A percentile compares a stretch with the other conserved stretches of the same genome.
These are phyloP conservation scores for Apiosordaria backusii DNA, from an alignment of 495 filamentous ascomycete species.

Conservation along the genomic window DNA sequence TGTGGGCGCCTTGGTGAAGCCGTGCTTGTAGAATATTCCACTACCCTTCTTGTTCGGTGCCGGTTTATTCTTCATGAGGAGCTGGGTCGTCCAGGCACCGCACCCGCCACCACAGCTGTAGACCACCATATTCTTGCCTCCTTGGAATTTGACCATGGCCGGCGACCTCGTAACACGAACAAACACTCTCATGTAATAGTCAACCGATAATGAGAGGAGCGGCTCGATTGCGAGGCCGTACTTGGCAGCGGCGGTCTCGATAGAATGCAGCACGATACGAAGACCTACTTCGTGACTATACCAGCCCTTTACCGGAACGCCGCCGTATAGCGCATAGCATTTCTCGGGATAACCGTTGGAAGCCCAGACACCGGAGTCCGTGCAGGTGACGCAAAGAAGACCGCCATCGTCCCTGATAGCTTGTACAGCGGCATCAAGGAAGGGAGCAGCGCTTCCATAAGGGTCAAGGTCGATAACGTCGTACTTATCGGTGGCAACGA, in stretches of 20 bases:
- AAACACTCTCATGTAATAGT: slow-evolving; percentile 92
- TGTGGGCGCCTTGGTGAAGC: slow-evolving; percentile 64
- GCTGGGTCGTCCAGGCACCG: slow-evolving; percentile 79
- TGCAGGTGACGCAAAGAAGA: slow-evolving; percentile 92
- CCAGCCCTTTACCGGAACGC: slow-evolving; percentile 74
- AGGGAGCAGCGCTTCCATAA: slow-evolving; percentile 87
- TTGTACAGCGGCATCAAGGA: slow-evolving; percentile 86
- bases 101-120: slow-evolving; percentile 90
- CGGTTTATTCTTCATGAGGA: slow-evolving; percentile 61
- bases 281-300: slow-evolving; percentile 88
- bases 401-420: slow-evolving; percentile 77
- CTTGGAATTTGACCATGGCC: slow-evolving; percentile 80
- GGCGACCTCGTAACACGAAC: slow-evolving; percentile 75
- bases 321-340: slow-evolving; percentile 85
- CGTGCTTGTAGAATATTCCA: slow-evolving; percentile 67
- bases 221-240: slow-evolving; percentile 93
- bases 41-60: slow-evolving; percentile 65
- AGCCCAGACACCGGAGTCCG: slow-evolving; percentile 90
- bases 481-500: slow-evolving; percentile 53
- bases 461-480: slow-evolving; percentile 96
- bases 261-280: slow-evolving; percentile 73
- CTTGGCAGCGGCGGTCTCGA: slow-evolving; percentile 72
- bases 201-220: slow-evolving; percentile 84
- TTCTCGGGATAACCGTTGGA: slow-evolving; percentile 93
- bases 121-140: slow-evolving; percentile 86